These are phyloP conservation scores for Begonia fuchsioides DNA, from an alignment of 306 rosid species.

Conservation along the genomic window DNA sequence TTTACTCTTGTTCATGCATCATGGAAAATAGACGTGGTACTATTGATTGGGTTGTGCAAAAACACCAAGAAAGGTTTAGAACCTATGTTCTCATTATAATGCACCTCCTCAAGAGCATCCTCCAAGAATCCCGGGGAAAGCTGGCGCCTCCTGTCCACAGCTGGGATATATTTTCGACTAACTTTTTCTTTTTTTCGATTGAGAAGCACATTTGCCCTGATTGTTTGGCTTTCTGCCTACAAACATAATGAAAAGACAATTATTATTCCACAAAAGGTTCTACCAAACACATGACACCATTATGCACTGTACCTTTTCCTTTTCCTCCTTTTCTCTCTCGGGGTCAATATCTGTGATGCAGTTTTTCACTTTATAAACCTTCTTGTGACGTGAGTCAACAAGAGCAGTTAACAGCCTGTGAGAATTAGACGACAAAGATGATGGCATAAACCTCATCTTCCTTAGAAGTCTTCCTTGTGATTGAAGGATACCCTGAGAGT, in stretches of 20 bases:
- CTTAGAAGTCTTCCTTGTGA: slow-evolving; percentile 84
- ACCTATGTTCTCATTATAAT: not conserved
- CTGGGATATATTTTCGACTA: slow-evolving; percentile 68
- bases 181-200: slow-evolving; percentile 84
- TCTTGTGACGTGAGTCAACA: slow-evolving; percentile 93
- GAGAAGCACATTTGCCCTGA: slow-evolving; percentile 75
- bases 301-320: slow-evolving; percentile 55
- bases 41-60: no score
- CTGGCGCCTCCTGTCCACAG: slow-evolving; percentile 73
- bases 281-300: slow-evolving; percentile 7
- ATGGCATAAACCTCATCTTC: slow-evolving; percentile 96
- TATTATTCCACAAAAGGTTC: slow-evolving; percentile 2
- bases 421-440: slow-evolving; percentile 90
- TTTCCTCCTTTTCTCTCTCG: slow-evolving; percentile 98
- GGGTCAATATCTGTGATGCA: slow-evolving; percentile 94
- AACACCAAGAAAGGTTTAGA: no score
- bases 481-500: slow-evolving; percentile 82
- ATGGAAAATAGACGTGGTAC: no score
- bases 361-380: slow-evolving; percentile 81
- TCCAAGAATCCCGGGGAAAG: slow-evolving; percentile 99
- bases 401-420: slow-evolving; percentile 88
- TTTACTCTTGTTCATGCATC: no score
- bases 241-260: slow-evolving; percentile 12
- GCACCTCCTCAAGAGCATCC: slow-evolving; percentile 96
- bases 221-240: slow-evolving; percentile 87